Base-by-base conservation (phyloP, 208 protist genomes). In the Blechomonas ayalai region DNA sequence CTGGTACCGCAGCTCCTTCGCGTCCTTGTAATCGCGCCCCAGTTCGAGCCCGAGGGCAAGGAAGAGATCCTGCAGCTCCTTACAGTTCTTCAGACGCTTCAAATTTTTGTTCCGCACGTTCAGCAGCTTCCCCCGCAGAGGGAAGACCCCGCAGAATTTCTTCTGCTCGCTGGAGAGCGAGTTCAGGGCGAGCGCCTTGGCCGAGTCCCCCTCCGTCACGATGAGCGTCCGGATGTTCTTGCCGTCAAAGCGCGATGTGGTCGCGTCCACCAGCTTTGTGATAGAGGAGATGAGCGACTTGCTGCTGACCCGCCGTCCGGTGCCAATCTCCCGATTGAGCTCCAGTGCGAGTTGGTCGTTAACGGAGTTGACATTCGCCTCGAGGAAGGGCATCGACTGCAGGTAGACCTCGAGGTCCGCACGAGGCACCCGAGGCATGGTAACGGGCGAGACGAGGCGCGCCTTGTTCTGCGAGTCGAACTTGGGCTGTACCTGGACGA, bases 401-500 rank as follows among this genome's bases (percentile, higher is more conserved):
- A 93, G 65, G 61, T 90, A 92, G 38, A 84, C 46, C 47, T 90
- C 82, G 13, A 96, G 86, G 5, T 95, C 92, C 7, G 56, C 46
- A 39, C 97, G 97, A 12, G 82, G 71, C 19, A 86, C 77, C 10
- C 79, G 66, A 25, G 85, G 80, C 74, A 92, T 83, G 6, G 58
- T 73, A 26, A 80, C 70, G 2, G 67, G 40, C 16, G 92, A 97
- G 0, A 92, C 98, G 39, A 99, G 86, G 5, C 86, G 90, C 35
- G 98, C 96, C 72, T 99, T 99, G 38, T 96, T 99, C 79, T 99
- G 98, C 28, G 96, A 98, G 68, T 99, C 97, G 73, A 99, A 99
- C 42, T 97, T 86, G 16, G 99, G 98, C 60, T 99, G 99, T 15
- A 96, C 86, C 58, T 99, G 97, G 13, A 99, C 70, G 22, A 89